Base-by-base conservation (phyloP, 805 yeast genomes). In the Yarrowia porcina region DNA sequence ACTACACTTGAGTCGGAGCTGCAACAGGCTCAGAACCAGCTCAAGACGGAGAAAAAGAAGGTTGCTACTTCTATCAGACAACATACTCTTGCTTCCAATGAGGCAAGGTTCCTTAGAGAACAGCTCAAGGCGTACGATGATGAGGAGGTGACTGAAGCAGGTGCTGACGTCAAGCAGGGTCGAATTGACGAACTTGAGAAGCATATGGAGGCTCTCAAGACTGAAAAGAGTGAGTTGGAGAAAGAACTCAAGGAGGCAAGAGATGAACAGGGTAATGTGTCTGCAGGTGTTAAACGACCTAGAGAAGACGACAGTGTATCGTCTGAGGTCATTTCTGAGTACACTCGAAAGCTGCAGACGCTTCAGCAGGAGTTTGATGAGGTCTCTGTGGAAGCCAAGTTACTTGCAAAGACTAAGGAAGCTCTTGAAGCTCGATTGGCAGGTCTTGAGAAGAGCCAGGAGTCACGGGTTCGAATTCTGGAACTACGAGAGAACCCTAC, bases 401-500 rank as follows among this genome's bases (percentile, higher is more conserved):
- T 57, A 30, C 61, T 69, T 12, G 71, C 67, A 28, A 63, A 30
- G 17, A 66, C 69, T 17, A 47, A 67, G 17, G 69, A 69, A 30
- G 56, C 63, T 18, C n/a, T 63, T 4, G 57, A 67, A 28, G 25
- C 59, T 11, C 32, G 50, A 32, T 36, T 65, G 2, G 68, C 65
- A 59, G 59, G 67, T 18, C 39, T 65, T 38, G 44, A 60, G 28
- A 49, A 39, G 27, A 35, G 60, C 30, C 61, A 56, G 39, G 47
- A 39, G 21, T 56, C 61, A 13, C 60, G 63, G 25, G 65, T 45
- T 1, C 79, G 85, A 59, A 78, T 89, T 1, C 71, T 90, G 13
- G 88, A 88, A 71, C 73, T 88, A 63, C 79, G 86, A 49, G 79
- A 82, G 32, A 89, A 87, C 70, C 96, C 96, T 1, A 79, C 85